Percentiles rank a stretch among this genome's conserved stretches.
phyloP scores from a whole-genome alignment of 306 rosid species.

The Oxytropis ochrocephala region DNA sequence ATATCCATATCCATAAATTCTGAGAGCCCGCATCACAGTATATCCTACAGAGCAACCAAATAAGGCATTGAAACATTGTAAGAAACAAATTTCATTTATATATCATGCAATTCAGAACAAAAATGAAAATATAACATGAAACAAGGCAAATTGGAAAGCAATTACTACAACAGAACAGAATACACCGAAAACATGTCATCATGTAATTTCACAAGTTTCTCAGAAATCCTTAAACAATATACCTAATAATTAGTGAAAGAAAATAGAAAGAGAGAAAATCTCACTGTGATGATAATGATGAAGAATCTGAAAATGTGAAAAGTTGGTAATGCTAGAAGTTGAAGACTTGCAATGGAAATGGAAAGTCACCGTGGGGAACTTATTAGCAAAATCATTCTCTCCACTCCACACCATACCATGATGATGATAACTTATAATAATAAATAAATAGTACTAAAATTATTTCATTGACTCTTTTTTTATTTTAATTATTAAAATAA shows the following conservation, averaged over 20 bases:
- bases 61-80: neutral
- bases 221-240: neutral
- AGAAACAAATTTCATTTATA: neutral
- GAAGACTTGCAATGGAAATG: neutral
- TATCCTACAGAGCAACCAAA: slow-evolving; percentile 23
- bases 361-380: slow-evolving; percentile 38
- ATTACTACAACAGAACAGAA: neutral
- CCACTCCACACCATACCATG: too few relatives aligned
- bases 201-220: neutral
- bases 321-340: neutral
- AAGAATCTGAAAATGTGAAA: neutral
- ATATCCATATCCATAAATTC: slow-evolving; percentile 35
- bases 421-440: neutral
- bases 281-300: slow-evolving; percentile 23
- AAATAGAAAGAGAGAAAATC: neutral
- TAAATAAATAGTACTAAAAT: neutral
- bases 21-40: slow-evolving; percentile 41
- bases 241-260: neutral
- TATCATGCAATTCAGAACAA: neutral
- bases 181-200: neutral
- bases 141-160: neutral
- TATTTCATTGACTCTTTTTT: neutral
- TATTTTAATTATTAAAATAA: neutral
- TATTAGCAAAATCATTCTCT: slow-evolving; percentile 17
- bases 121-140: neutral